Base-by-base conservation (phyloP, 129 eudicot species). In the Escallonia rubra region DNA sequence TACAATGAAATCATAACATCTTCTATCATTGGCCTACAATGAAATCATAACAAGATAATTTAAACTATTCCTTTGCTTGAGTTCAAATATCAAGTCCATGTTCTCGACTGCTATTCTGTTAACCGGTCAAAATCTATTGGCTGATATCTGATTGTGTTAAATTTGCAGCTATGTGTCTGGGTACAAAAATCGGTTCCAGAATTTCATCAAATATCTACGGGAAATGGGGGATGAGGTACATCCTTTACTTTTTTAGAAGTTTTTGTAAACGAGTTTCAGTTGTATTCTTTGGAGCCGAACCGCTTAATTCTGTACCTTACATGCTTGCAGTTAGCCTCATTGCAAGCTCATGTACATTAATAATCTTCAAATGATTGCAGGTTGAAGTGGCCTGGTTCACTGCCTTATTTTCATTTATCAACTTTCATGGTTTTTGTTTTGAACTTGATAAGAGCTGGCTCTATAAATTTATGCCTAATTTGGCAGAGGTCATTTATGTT, bases 171-270 rank as follows among this genome's bases (percentile, higher is more conserved):
- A 92, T 50, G 94, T 92, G 44, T 92, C 98, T 41, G 98, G 98
- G 75, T 92, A 92, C 66, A 92, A 92, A 67, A 92, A 92, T 66
- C 77, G 98, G 69, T 92, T 92, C 83, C 98, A 92, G 76, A 92
- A 92, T 79, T 92, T 92, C 71, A 92, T 92, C 66, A 92, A 66
- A 76, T 86, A 92, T 77, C 85, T 92, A 7, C 87, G 98, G 0
- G 98, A 92, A 83, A 92, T 92, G 98, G 98, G 98, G 34, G 98
- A 92, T 58, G 98, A 92, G 98, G 98, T 92, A 84, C 69, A 40
- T 71, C 61, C 9, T 23, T 16, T 38, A 1, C 50, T 4, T 55
- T 13, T 39, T 40, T 16, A 13, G 4, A 41, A 49, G 54, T 65
- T 13, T 46, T 40, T 41, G 15, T 43, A 15, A 1, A 23, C 34